phyloP scores from a whole-genome alignment of 2,329 filamentous ascomycete species.

The Fusarium dimerum region DNA sequence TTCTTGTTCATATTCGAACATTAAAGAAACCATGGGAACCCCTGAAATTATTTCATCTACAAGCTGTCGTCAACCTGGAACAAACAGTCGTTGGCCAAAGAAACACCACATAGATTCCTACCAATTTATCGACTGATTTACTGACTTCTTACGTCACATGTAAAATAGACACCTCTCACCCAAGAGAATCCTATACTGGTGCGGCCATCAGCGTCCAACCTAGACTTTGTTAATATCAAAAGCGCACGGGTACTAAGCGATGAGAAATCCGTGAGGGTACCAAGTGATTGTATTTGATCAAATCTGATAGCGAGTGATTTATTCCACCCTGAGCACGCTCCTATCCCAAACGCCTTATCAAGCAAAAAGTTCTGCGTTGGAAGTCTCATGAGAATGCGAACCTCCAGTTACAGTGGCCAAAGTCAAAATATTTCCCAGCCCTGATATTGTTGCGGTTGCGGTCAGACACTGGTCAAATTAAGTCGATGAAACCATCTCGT shows the following conservation, averaged over 20 bases:
- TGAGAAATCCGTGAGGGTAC: constrained; percentile 3
- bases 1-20: too few species aligned
- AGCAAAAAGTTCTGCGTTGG: constrained; percentile 12
- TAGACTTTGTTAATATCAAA: too few species aligned
- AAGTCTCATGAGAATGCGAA: constrained; percentile 7
- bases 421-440: constrained; percentile 10
- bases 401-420: constrained; percentile 11
- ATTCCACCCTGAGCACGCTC: constrained; percentile 14
- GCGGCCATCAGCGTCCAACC: too few species aligned
- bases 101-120: too few species aligned
- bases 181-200: too few species aligned
- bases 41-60: too few species aligned
- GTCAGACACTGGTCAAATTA: constrained; percentile 2
- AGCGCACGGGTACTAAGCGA: neutral
- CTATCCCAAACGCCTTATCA: constrained; percentile 21
- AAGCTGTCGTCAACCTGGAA: too few species aligned
- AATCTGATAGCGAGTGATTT: constrained; percentile 19
- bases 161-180: too few species aligned
- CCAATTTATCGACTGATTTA: too few species aligned
- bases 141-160: too few species aligned
- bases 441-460: neutral
- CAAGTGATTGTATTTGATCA: constrained; percentile 2
- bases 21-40: too few species aligned
- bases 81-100: too few species aligned
- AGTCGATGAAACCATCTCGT: constrained; percentile 61